Base-by-base conservation (phyloP, 208 protist genomes). In the Lotmaria passim region DNA sequence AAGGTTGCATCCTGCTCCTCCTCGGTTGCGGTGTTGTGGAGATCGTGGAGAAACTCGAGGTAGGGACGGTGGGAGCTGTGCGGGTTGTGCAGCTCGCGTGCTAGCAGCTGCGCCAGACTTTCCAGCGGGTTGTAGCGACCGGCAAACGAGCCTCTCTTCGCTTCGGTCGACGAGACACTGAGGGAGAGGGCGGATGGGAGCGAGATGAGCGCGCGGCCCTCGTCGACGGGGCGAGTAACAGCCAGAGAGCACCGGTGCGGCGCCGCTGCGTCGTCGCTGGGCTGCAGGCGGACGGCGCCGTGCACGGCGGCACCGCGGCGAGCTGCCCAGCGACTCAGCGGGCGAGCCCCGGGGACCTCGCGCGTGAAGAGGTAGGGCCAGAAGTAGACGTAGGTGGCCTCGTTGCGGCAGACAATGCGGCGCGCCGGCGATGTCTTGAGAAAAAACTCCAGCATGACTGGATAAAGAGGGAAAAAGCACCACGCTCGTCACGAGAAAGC, bases 31-130 rank as follows among this genome's bases (percentile, higher is more conserved):
- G 67, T 51, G 62, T 96, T 94, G 83, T 94, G 83, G 1, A 94
- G 60, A 61, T 96, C 91, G 74, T 94, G 80, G 46, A 96, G 73
- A 64, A 96, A 93, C 73, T 96, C 88, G 21, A 91, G 69, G 65
- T 96, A 96, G 30, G 44, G 43, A 8, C 81, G 77, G 61, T 89
- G 75, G 31, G 69, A 67, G 36, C 91, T 87, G 43, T 60, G 58
- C 0, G 67, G 79, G 71, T 93, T 84, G 76, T 94, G 82, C 41
- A 96, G 83, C 31, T 91, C 76, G 17, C 88, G 91, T 21, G 73
- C 80, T n/a, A 96, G 48, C n/a, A 81, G 56, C 44, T 65, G 58
- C 11, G 86, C 38, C 3, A 96, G 73, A 17, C 63, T 65, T 52
- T 90, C 85, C 19, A 89, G 48, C 5, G 69, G 24, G 30, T 68